phyloP scores from a whole-genome alignment of 2,329 filamentous ascomycete species.

The Penicillium sp. region DNA sequence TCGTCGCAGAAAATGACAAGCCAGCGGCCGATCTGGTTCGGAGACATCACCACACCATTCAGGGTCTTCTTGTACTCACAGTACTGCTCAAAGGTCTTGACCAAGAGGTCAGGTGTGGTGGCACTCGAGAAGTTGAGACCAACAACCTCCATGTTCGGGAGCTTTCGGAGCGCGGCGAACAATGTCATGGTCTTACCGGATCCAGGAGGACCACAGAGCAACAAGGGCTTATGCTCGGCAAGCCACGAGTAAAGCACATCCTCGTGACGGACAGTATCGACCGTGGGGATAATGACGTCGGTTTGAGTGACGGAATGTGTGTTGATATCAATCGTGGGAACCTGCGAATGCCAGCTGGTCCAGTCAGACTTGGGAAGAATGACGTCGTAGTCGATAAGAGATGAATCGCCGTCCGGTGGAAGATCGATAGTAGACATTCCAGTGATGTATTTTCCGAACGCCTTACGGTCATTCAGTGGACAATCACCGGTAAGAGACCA shows the following conservation, averaged over 20 bases:
- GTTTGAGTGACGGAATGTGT: constrained; percentile 98
- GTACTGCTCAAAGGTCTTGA: constrained; percentile 99
- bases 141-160: constrained; percentile 98
- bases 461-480: constrained; percentile 79
- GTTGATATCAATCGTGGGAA: constrained; percentile 93
- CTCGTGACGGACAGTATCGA: constrained; percentile 96
- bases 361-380: constrained; percentile 83
- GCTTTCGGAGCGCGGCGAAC: constrained; percentile 93
- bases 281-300: constrained; percentile 94
- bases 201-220: constrained; percentile 95
- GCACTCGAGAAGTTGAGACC: constrained; percentile 99
- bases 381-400: constrained; percentile 94
- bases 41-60: constrained; percentile 92
- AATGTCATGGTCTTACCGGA: constrained; percentile 99
- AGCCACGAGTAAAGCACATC: constrained; percentile 99
- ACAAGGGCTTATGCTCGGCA: constrained; percentile 93
- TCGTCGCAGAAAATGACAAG: constrained; percentile 98
- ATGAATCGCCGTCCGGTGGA: constrained; percentile 72
- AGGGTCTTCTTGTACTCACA: constrained; percentile 99
- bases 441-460: constrained; percentile 81
- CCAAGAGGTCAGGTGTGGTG: constrained; percentile 92
- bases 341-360: constrained; percentile 90
- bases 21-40: constrained; percentile 95
- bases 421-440: constrained; percentile 82
- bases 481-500: constrained; percentile 98